Evolutionary conservation across 2,329 filamentous ascomycete species (phyloP).

Genomic region (Ophiostoma novo-ulmi): DNA sequence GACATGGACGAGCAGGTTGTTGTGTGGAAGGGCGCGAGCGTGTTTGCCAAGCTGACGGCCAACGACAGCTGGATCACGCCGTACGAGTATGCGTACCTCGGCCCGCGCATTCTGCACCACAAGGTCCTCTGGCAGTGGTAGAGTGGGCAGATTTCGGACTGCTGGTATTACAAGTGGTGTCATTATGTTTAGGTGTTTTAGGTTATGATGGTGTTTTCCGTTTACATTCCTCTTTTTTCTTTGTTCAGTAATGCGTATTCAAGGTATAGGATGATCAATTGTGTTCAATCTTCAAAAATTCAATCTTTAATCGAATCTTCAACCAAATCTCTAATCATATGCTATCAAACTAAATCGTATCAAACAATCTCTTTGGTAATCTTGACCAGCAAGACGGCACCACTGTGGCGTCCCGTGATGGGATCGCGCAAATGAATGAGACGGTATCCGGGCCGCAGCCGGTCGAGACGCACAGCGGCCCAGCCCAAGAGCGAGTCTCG

Average conservation of each 20-base stretch:
- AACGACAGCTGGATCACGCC: slow-evolving; percentile 94
- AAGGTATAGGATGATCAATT: background rate
- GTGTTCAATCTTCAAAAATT: background rate
- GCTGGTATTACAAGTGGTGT: background rate
- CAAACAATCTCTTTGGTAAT: slow-evolving; percentile 55
- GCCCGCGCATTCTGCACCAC: slow-evolving; percentile 74
- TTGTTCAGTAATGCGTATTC: background rate
- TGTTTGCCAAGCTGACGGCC: slow-evolving; percentile 85
- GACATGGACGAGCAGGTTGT: slow-evolving; percentile 98
- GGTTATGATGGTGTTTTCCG: background rate
- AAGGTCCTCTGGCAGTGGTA: slow-evolving; percentile 65
- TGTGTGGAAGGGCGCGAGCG: slow-evolving; percentile 94
- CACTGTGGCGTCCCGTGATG: slow-evolving; percentile 57
- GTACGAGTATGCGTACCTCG: slow-evolving; percentile 82
- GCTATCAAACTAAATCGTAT: background rate
- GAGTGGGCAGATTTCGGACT: background rate
- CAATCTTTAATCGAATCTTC: background rate
- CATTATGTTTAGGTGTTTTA: background rate
- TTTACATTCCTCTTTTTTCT: background rate
- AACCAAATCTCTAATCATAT: background rate
- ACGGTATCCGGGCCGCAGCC: slow-evolving; percentile 68
- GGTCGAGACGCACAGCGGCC: slow-evolving; percentile 82
- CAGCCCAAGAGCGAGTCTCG: slow-evolving; percentile 77
- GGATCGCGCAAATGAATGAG: slow-evolving; percentile 69
- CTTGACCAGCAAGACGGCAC: slow-evolving; percentile 68